Base-by-base conservation (phyloP, 306 rosid genomes). In the Dryas drummondii region DNA sequence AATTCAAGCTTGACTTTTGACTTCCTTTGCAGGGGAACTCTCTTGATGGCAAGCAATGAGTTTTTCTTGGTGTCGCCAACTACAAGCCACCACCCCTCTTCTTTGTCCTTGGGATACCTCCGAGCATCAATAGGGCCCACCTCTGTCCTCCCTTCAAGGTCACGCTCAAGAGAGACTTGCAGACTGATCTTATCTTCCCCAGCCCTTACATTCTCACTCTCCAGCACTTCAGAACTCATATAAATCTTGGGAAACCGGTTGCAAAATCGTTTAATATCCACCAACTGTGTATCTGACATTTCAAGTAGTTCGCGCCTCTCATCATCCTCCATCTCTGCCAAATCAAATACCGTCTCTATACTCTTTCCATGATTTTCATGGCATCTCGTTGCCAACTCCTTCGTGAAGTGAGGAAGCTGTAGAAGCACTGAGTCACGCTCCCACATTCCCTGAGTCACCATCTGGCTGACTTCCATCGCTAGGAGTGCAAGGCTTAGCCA, bases 11-110 rank as follows among this genome's bases (percentile, higher is more conserved):
- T 93, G 48, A 91, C 92, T 77, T 84, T 90, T 22, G 87, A 75
- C 84, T 83, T 90, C 78, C 91, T 76, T 70, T 88, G 94, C 77
- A 93, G 82, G 11, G 96, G 81, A 27, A 90, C 90, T 69, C 92
- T 79, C 79, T 93, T 93, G 64, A 90, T 90, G 47, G 91, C 98
- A 74, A 90, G 89, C 82, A 90, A 69, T 66, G 82, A 76, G 87
- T 90, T 88, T 64, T 54, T 84, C 65, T 81, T 86, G 15, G 91
- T 84, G 66, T 90, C 96, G 46, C 98, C 98, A 22, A 88, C 94
- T 51, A 90, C 91, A 72, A 93, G 92, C 98, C 98, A 93, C 94
- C 98, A 90, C 4, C 98, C 92, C 79, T 90, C 98, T 78, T 93
- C 98, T 83, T 88, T 93, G 66, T 87, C 81, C 85, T 90, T 90